Conservation (phyloP, 768 basidiomycete genomes). For the Podaxis mareebaensis region DNA sequence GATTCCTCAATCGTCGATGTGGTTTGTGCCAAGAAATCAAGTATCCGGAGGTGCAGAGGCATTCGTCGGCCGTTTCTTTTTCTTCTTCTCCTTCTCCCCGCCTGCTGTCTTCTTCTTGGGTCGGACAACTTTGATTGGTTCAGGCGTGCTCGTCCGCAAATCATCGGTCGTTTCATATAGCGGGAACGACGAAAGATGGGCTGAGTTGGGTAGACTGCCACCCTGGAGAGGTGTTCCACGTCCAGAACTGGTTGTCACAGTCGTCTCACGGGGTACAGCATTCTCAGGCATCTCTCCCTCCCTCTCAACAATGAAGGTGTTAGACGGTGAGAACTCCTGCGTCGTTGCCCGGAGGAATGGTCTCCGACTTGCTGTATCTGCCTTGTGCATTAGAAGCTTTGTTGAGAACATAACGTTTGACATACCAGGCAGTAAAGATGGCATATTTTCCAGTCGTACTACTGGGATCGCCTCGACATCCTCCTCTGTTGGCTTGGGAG, state of each 20-base stretch:
- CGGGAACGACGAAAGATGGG: slow-evolving; percentile 43
- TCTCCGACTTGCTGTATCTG: slow-evolving; percentile 27
- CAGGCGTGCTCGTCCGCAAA: slow-evolving; percentile 51
- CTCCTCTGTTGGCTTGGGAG: slow-evolving; percentile 38
- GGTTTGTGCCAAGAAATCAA: background rate
- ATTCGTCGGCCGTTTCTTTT: slow-evolving; percentile 44
- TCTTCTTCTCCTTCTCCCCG: slow-evolving; percentile 49
- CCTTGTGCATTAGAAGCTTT: background rate
- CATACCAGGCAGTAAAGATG: slow-evolving; percentile 39
- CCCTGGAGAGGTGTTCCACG: slow-evolving; percentile 18
- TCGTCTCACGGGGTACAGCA: slow-evolving; percentile 31
- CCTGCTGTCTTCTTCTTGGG: slow-evolving; percentile 64
- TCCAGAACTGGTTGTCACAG: slow-evolving; percentile 21
- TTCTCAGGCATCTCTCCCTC: slow-evolving; percentile 86
- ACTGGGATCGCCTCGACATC: slow-evolving; percentile 94
- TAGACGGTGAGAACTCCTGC: slow-evolving; percentile 37
- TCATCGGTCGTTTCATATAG: slow-evolving; percentile 56
- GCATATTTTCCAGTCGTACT: slow-evolving; percentile 77
- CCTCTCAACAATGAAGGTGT: slow-evolving; percentile 67
- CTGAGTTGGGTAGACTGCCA: slow-evolving; percentile 30
- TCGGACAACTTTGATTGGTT: slow-evolving; percentile 76
- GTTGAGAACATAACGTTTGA: background rate
- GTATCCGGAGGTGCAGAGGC: slow-evolving; percentile 18
- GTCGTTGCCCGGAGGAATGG: slow-evolving; percentile 44
- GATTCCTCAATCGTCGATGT: background rate